phyloP scores from a whole-genome alignment of 2,329 filamentous ascomycete species.

The Penicillium sp. region DNA sequence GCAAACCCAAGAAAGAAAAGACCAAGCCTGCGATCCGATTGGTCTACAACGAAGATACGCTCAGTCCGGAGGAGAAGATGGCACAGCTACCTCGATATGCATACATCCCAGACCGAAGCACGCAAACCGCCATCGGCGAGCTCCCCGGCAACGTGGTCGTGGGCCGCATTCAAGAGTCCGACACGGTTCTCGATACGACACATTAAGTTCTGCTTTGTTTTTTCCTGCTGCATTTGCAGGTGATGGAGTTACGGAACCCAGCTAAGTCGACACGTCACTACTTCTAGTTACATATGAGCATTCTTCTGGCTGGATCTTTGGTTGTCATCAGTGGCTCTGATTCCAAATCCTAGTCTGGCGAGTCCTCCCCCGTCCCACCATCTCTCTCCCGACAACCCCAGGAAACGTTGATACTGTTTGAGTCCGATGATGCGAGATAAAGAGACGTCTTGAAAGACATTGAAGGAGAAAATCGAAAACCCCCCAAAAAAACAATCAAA shows the following conservation, averaged over 20 bases:
- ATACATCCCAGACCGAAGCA: conserved; percentile 52
- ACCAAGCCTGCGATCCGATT: conserved; percentile 61
- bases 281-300: conserved; percentile 30
- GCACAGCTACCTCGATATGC: conserved; percentile 73
- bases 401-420: conserved; percentile 6
- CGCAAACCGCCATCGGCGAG: conserved; percentile 37
- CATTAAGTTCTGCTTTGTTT: conserved; percentile 23
- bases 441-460: background rate
- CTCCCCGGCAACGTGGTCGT: conserved; percentile 34
- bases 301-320: conserved; percentile 20
- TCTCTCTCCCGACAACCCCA: background rate
- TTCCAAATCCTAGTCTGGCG: conserved; percentile 30
- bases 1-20: conserved; percentile 70
- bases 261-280: conserved; percentile 39
- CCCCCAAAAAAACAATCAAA: background rate
- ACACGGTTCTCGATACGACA: conserved; percentile 34
- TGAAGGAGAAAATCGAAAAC: background rate
- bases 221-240: conserved; percentile 1
- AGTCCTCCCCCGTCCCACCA: conserved; percentile 8
- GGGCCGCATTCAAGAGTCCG: conserved; percentile 33
- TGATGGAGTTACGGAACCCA: conserved; percentile 28
- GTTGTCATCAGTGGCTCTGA: conserved; percentile 32
- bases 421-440: background rate
- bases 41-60: conserved; percentile 75
- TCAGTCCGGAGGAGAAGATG: conserved; percentile 89